Evolutionary conservation across 225 moss, liverwort and hornwort species (phyloP).

Genomic region (Anthoceros angustus): DNA sequence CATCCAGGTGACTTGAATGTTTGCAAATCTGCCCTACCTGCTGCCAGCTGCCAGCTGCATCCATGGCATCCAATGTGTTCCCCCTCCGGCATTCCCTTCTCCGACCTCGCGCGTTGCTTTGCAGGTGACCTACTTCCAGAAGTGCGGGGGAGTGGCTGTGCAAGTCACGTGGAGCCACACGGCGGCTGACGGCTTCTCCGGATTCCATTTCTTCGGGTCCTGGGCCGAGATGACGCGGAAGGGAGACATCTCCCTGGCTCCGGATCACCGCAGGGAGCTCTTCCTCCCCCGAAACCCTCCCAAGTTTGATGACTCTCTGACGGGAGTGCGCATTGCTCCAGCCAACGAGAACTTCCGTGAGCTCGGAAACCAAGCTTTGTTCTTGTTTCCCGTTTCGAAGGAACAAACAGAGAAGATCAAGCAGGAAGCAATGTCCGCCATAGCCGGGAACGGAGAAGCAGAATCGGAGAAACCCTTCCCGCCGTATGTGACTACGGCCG

Average conservation of each 20-base stretch:
- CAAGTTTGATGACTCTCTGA: constrained; percentile 4
- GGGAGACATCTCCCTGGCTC: constrained; percentile 14
- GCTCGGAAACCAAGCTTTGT: constrained; percentile 11
- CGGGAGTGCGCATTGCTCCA: background rate
- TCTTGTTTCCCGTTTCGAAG: constrained; percentile 11
- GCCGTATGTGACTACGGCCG: constrained; percentile 15
- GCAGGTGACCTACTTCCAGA: constrained; percentile 9
- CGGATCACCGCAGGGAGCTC: constrained; percentile 6
- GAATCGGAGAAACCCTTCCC: background rate
- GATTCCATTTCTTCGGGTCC: constrained; percentile 16
- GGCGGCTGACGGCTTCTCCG: constrained; percentile 22
- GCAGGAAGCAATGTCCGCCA: constrained; percentile 2
- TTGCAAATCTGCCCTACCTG: too few relatives aligned
- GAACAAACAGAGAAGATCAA: constrained; percentile 16
- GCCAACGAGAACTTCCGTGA: constrained; percentile 13
- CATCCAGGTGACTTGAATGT: constrained; percentile 8
- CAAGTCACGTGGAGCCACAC: constrained; percentile 19
- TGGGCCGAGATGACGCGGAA: constrained; percentile 22
- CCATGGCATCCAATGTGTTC: too few relatives aligned
- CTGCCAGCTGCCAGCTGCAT: too few relatives aligned
- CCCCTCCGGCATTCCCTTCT: too few relatives aligned
- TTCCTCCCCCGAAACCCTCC: background rate
- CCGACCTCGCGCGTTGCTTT: too few relatives aligned
- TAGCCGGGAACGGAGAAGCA: too few relatives aligned
- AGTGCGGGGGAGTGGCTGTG: constrained; percentile 14